Percentiles rank a stretch among this genome's conserved stretches.
phyloP scores from a whole-genome alignment of 75 land plant species.

The Cryptomeria japonica region DNA sequence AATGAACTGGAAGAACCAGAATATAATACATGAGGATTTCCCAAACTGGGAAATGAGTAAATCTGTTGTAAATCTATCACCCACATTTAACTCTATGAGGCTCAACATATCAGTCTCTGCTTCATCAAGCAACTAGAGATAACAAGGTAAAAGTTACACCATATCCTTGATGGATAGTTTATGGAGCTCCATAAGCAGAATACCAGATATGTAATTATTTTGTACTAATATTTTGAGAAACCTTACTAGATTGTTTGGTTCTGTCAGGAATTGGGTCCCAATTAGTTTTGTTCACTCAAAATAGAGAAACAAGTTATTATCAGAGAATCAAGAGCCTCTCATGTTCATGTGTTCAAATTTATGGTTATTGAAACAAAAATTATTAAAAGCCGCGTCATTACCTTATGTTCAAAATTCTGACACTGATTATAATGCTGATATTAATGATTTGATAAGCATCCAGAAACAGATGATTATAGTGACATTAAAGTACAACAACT shows the following conservation, averaged over 20 bases:
- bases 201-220: too few species aligned
- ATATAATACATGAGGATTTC: not conserved
- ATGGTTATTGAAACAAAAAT: not conserved
- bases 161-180: not conserved
- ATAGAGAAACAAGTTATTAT: not conserved
- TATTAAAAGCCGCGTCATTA: not conserved
- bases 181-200: not conserved
- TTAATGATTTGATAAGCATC: not conserved
- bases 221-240: not conserved
- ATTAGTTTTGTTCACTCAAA: not conserved
- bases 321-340: not conserved
- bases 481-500: not conserved
- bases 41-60: not conserved
- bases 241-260: not conserved
- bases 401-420: not conserved
- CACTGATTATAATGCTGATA: not conserved
- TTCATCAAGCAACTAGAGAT: not conserved
- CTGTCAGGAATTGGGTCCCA: not conserved
- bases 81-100: not conserved
- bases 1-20: not conserved
- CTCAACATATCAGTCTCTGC: not conserved
- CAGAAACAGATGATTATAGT: not conserved
- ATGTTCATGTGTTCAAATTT: not conserved
- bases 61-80: not conserved
- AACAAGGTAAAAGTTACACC: not conserved